These are phyloP conservation scores for Chenopodium formosanum DNA, from an alignment of 148 eudicot species.

Conservation along the genomic window DNA sequence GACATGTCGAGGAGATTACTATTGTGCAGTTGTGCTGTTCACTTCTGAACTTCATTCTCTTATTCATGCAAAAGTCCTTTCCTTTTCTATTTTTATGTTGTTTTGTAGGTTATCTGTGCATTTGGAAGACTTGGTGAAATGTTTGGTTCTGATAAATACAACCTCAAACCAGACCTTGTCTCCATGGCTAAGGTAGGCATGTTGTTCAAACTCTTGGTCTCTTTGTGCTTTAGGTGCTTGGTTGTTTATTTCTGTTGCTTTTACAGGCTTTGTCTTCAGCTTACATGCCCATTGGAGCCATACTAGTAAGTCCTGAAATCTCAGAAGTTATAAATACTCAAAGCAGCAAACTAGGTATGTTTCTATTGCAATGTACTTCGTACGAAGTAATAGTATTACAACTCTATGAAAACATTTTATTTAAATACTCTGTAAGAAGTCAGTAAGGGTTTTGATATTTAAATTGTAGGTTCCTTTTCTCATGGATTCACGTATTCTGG, in stretches of 20 bases:
- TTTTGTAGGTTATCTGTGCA: slow-evolving; percentile 75
- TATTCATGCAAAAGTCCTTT: slow-evolving; percentile 12
- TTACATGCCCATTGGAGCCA: slow-evolving; percentile 96
- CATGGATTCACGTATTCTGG: slow-evolving; percentile 99
- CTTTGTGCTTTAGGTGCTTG: neutral
- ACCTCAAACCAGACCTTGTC: slow-evolving; percentile 94
- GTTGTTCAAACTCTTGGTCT: neutral
- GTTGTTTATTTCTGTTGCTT: slow-evolving; percentile 5
- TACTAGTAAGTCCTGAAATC: slow-evolving; percentile 84
- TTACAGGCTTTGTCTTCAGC: slow-evolving; percentile 90
- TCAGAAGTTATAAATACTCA: slow-evolving; percentile 79
- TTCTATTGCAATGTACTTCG: neutral
- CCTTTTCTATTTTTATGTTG: neutral
- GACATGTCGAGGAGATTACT: neutral
- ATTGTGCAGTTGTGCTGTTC: neutral
- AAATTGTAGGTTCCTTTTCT: slow-evolving; percentile 58
- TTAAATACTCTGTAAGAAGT: neutral
- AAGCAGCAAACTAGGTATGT: slow-evolving; percentile 90
- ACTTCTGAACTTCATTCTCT: slow-evolving; percentile 7
- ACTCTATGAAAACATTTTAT: neutral
- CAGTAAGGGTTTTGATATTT: slow-evolving; percentile 1
- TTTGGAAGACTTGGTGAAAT: slow-evolving; percentile 97
- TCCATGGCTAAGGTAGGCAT: slow-evolving; percentile 75
- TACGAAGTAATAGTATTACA: neutral
- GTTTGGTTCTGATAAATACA: slow-evolving; percentile 92